These are phyloP conservation scores for Asterophora parasitica DNA, from an alignment of 768 basidiomycete genomes.

Conservation along the genomic window DNA sequence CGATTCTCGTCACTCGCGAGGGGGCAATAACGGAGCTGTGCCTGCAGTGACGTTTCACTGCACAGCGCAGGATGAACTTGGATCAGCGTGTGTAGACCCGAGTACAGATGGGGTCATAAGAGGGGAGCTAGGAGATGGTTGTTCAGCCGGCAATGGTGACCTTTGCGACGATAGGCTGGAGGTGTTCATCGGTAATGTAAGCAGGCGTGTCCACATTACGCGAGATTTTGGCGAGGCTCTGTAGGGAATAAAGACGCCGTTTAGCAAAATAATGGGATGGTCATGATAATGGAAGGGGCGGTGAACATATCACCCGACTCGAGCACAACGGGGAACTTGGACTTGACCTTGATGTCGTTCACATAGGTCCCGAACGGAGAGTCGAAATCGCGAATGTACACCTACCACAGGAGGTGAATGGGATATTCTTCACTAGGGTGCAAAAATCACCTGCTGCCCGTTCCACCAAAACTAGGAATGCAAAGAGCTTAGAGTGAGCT, in stretches of 20 bases:
- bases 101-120: no score
- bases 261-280: constrained; percentile 8
- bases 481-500: constrained; percentile 35
- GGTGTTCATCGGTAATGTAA: constrained; percentile 38
- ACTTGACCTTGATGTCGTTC: constrained; percentile 37
- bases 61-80: no score
- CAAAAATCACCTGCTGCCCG: constrained; percentile 35
- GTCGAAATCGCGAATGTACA: constrained; percentile 43
- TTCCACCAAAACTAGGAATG: constrained; percentile 47
- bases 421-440: no score
- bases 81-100: no score
- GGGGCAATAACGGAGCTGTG: no score
- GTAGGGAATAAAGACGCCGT: background rate
- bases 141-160: constrained; percentile 30
- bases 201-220: constrained; percentile 35
- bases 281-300: background rate
- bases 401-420: constrained; percentile 27
- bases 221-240: constrained; percentile 37
- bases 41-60: no score
- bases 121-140: no score
- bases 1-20: no score
- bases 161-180: constrained; percentile 39
- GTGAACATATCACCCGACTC: constrained; percentile 35
- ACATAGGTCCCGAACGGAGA: constrained; percentile 45
- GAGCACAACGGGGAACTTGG: constrained; percentile 26